Evolutionary conservation across 345 rosid genomes (phyloP), one percentile per base, ranked within the genome.

Genomic region (Erysimum cheiranthoides): DNA sequence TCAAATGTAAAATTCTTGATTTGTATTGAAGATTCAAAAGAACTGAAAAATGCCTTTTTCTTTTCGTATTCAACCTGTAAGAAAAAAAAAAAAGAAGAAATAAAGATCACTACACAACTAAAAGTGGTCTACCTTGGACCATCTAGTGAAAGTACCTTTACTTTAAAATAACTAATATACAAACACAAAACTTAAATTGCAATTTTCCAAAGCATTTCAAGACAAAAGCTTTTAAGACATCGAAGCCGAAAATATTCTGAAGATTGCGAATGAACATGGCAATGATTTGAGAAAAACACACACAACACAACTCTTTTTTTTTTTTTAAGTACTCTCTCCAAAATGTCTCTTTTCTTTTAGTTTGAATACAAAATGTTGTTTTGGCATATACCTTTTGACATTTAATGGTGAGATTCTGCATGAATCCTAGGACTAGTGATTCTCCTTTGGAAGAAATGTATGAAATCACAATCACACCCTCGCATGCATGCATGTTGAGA

Each of bases 61-160:
- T 18, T 27, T 43, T 32, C 63, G 13, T 63, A 21, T 53, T 18
- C 8, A 53, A 31, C 56, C 56, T 13, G 45, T 63, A 51, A 50
- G 12, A 5, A 6, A 46, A 32, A 2, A n/a, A 27, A n/a, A 8
- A 5, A 51, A 3, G 35, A 71, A 17, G 47, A 10, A 14, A 2
- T 52, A n/a, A 40, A 13, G 5, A 32, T 42, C 54, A 38, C 18
- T 13, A 66, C 72, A 47, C 18, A 58, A 47, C 60, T 7, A 35
- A 59, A 45, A 25, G 47, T 56, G 60, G 73, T 67, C 30, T 49
- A 42, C 45, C 46, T 75, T 66, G 68, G 62, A 75, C 73, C 79
- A 50, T 58, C 62, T 67, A 39, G 6, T 32, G 27, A 47, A 47
- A 74, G 59, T 50, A 61, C 18, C 6, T 52, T 59, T 39, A 46